phyloP scores from a whole-genome alignment of 2,329 filamentous ascomycete genomes.

The Aureobasidium sp. region DNA sequence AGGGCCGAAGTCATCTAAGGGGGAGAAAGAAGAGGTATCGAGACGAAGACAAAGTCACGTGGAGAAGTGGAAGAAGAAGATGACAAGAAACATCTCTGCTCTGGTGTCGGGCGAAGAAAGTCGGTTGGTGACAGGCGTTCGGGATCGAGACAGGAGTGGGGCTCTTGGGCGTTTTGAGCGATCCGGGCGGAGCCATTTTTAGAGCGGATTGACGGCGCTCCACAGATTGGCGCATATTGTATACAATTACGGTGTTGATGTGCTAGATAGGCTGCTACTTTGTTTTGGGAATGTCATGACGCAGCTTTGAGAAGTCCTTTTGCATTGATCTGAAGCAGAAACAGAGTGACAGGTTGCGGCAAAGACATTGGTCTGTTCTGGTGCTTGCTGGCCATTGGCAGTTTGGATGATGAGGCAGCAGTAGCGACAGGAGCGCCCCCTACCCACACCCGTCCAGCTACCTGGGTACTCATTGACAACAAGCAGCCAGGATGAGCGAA shows the following conservation, averaged over 20 bases:
- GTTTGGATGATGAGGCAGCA: conserved; percentile 7
- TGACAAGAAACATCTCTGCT: background rate
- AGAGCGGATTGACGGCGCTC: background rate
- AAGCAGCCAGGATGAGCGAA: conserved; percentile 28
- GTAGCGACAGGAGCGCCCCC: conserved; percentile 3
- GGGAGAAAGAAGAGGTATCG: background rate
- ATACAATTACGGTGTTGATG: background rate
- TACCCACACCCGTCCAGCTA: background rate
- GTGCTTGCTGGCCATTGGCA: background rate
- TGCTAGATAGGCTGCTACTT: background rate
- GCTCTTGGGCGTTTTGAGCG: conserved; percentile 3
- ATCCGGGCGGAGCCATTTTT: background rate
- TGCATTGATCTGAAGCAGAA: background rate
- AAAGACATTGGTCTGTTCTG: background rate
- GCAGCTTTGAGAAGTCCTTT: background rate
- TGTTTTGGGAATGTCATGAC: background rate
- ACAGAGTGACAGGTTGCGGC: background rate
- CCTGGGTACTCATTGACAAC: background rate
- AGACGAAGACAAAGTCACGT: background rate
- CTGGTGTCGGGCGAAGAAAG: background rate
- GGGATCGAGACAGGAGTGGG: background rate
- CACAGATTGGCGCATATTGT: conserved; percentile 1
- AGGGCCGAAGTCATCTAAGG: conserved; percentile 54
- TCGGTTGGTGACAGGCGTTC: conserved; percentile 1
- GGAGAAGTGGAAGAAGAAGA: no score